A percentile compares a stretch with the other conserved stretches of the same genome.
Evolutionary conservation across 179 eudicot genomes (phyloP).

Genomic region (Amaranthus tricolor): DNA sequence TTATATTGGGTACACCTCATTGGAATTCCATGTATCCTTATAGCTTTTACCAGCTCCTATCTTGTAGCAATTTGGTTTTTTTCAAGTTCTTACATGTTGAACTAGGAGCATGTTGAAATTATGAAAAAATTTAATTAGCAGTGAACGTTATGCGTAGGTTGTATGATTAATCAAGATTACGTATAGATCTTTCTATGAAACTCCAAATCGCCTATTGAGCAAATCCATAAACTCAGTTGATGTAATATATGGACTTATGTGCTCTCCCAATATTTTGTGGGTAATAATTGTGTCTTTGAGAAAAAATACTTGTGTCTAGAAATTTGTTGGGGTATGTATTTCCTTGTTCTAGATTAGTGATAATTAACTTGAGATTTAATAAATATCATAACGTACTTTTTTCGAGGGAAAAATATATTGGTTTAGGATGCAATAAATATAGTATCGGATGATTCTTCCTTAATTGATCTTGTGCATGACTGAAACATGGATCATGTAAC

Average conservation of each 20-base stretch:
- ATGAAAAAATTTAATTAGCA: not conserved
- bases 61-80: not conserved
- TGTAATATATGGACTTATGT: not conserved
- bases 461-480: not conserved
- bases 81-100: not conserved
- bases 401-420: not conserved
- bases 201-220: not conserved
- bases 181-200: not conserved
- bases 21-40: not conserved
- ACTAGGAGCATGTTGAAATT: not conserved
- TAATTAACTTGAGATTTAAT: not conserved
- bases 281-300: not conserved
- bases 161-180: slow-evolving; percentile 1
- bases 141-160: not conserved
- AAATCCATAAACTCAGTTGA: too few relatives aligned
- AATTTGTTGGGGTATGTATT: not conserved
- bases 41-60: not conserved
- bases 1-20: not conserved
- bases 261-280: not conserved
- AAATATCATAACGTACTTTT: not conserved
- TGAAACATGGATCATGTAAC: not conserved
- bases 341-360: not conserved
- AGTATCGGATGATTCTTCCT: not conserved
- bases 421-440: not conserved
- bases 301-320: not conserved